Percentiles rank a stretch among this genome's conserved stretches.
phyloP scores from a whole-genome alignment of 1,139 yeast genomes.

The Blastobotrys buckinghamii region DNA sequence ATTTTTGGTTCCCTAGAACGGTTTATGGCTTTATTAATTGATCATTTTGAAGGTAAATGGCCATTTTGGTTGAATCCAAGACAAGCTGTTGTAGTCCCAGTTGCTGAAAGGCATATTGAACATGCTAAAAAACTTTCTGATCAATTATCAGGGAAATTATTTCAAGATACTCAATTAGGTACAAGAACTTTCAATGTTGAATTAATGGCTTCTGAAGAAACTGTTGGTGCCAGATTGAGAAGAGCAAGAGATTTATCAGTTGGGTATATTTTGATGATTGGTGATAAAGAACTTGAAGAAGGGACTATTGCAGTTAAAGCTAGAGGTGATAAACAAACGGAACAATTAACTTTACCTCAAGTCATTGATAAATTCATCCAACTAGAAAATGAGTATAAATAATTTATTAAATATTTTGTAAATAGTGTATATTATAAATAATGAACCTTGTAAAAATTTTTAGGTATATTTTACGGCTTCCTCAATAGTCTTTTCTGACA shows the following conservation, averaged over 20 bases:
- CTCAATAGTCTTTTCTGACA: constrained; percentile 13
- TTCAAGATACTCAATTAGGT: constrained; percentile 35
- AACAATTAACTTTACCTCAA: constrained; percentile 26
- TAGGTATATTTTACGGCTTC: constrained; percentile 8
- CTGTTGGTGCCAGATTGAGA: constrained; percentile 74
- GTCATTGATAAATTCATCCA: constrained; percentile 23
- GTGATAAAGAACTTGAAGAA: constrained; percentile 71
- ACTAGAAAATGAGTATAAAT: constrained; percentile 24
- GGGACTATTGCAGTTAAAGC: constrained; percentile 63
- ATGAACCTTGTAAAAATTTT: no score
- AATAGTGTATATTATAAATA: background rate
- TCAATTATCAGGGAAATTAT: constrained; percentile 40
- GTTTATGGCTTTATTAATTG: constrained; percentile 83
- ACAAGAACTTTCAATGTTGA: constrained; percentile 69
- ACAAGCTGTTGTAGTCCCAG: constrained; percentile 83
- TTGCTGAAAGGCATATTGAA: constrained; percentile 50
- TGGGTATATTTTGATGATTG: constrained; percentile 74
- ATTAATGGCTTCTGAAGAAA: constrained; percentile 64
- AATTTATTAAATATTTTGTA: background rate
- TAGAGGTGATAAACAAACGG: constrained; percentile 46
- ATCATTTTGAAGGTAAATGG: constrained; percentile 93
- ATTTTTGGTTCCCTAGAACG: constrained; percentile 93
- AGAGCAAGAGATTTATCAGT: constrained; percentile 74
- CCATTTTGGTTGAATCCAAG: constrained; percentile 98
- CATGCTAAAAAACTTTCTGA: constrained; percentile 49